Evolutionary conservation across 2,329 filamentous ascomycete species (phyloP).

Genomic region (Microdochium trichocladiopsis): DNA sequence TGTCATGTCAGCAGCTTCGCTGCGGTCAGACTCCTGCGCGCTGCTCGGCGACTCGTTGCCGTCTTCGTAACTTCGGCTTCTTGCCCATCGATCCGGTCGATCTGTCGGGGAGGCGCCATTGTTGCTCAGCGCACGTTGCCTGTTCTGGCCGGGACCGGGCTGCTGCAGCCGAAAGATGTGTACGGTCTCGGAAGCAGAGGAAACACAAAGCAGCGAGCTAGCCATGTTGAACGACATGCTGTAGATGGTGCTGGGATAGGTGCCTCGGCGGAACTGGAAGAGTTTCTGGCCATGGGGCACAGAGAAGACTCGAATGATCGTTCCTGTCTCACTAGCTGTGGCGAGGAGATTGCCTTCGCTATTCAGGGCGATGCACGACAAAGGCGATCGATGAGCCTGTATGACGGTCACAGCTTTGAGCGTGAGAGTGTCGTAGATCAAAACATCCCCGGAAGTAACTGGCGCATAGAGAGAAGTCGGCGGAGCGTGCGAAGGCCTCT

Average conservation of each 20-base stretch:
- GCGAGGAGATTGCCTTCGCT: conserved; percentile 86
- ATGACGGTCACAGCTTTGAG: conserved; percentile 93
- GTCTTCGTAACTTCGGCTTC: conserved; percentile 47
- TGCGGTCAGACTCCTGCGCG: conserved; percentile 34
- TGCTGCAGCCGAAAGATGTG: conserved; percentile 83
- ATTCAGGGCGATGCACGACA: conserved; percentile 88
- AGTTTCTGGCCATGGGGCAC: conserved; percentile 87
- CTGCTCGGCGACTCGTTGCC: conserved; percentile 43
- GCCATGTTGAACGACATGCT: conserved; percentile 98
- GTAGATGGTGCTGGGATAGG: conserved; percentile 91
- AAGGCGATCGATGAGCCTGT: conserved; percentile 84
- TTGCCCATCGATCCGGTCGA: conserved; percentile 42
- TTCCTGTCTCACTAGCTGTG: conserved; percentile 94
- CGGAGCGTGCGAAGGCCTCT: conserved; percentile 74
- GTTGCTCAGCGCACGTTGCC: background rate
- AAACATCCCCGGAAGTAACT: conserved; percentile 82
- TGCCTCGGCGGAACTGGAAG: conserved; percentile 92
- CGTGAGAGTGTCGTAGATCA: conserved; percentile 85
- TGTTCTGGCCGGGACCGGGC: conserved; percentile 19
- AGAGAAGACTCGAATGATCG: conserved; percentile 92
- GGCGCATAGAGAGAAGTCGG: conserved; percentile 71
- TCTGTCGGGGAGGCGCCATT: conserved; percentile 26
- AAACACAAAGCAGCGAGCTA: conserved; percentile 88
- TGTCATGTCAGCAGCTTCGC: conserved; percentile 35
- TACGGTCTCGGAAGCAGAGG: conserved; percentile 91